A percentile compares a stretch with the other conserved stretches of the same genome.
Conservation (phyloP, 208 protist species). For the Herpetomonas tarakana region DNA sequence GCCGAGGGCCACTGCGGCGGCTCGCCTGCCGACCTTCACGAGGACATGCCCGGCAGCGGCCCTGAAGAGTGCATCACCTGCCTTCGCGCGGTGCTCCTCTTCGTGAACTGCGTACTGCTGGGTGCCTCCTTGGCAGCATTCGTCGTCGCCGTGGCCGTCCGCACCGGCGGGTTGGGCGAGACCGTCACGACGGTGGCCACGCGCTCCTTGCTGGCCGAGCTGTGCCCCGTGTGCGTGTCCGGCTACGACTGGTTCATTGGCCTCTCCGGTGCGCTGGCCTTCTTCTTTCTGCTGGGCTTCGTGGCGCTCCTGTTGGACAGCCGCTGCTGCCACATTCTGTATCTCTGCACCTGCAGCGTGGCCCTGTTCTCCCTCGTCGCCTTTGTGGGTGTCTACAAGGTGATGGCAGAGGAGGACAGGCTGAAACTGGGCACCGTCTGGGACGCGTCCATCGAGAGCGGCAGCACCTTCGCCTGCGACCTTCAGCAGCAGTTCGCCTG, state of each 20-base stretch:
- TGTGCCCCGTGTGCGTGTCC: conserved; percentile 11
- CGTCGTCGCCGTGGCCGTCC: conserved; percentile 11
- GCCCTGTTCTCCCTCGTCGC: neutral
- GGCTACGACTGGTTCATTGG: conserved; percentile 16
- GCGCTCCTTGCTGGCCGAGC: conserved; percentile 7
- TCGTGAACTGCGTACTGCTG: conserved; percentile 19
- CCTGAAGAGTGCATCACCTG: conserved; percentile 4
- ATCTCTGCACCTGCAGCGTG: neutral
- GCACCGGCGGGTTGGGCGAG: neutral
- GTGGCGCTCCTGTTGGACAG: conserved; percentile 19
- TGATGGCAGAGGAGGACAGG: neutral
- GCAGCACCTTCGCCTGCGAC: neutral
- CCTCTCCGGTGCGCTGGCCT: conserved; percentile 11
- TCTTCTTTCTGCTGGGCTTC: conserved; percentile 17
- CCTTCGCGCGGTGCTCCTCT: conserved; percentile 13
- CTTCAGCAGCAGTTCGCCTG: neutral
- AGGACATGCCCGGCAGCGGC: neutral
- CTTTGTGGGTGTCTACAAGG: neutral
- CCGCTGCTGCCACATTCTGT: conserved; percentile 12
- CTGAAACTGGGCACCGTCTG: neutral
- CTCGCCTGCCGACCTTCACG: too few relatives aligned
- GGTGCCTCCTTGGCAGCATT: conserved; percentile 13
- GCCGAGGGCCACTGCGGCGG: too few relatives aligned
- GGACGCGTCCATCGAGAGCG: neutral
- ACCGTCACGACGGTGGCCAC: conserved; percentile 5